Base-by-base conservation (phyloP, 1,284 basidiomycete genomes). In the Apiotrichum brassicae region DNA sequence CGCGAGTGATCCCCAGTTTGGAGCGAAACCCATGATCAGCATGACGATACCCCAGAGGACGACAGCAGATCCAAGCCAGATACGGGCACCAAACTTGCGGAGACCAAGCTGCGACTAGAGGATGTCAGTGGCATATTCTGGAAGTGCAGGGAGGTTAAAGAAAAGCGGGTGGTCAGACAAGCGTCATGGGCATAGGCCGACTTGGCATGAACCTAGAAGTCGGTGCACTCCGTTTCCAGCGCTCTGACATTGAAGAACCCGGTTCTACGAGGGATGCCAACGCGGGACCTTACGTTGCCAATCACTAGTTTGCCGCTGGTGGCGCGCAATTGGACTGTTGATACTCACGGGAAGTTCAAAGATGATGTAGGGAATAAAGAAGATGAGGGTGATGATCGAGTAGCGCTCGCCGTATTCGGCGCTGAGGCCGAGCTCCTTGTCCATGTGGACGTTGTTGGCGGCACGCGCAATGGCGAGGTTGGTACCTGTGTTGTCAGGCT, bases 11-110 rank as follows among this genome's bases (percentile, higher is more conserved):
- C 58, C 28, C 71, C 71, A 74, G 13, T 52, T 59, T 43, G 59
- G 63, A 14, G 63, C 57, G 45, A 68, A 70, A 4, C 60, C 69
- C 65, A 71, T 68, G 18, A 64, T 65, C n/a, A 75, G 46, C 68
- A 74, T 73, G 46, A 72, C 59, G 6, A 70, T 49, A 25, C 75
- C 75, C 68, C 73, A 76, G 36, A 61, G 54, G 38, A 64, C 23
- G n/a, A 51, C 48, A n/a, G 51, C 45, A 4, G 39, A 34, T 16
- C 37, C 48, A 34, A 56, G 54, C 54, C 54, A 56, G 13, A 40
- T 19, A 19, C 48, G 46, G 3, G 54, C 54, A 8, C 59, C 54
- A 25, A 58, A 58, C 19, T 54, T 53, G 18, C 61, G 46, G 39
- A 58, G 54, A 67, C 56, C 19, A 61, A 65, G 38, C 34, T 56